Conservation (phyloP, 106 monocot species). For the Posidonia australis region DNA sequence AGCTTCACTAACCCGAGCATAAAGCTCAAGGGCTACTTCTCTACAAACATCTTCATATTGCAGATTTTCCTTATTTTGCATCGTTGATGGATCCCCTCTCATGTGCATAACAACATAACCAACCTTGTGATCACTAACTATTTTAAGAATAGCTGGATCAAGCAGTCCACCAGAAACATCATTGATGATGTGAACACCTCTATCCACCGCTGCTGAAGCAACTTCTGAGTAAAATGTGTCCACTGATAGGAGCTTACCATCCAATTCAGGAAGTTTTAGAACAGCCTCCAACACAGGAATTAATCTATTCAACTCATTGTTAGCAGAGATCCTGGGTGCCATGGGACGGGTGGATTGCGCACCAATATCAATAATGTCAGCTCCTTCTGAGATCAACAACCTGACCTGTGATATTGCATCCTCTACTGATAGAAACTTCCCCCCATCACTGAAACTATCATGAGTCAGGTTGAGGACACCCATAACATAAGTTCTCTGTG, state of each 20-base stretch:
- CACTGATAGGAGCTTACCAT: slow-evolving; percentile 69
- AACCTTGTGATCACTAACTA: slow-evolving; percentile 48
- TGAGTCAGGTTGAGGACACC: slow-evolving; percentile 86
- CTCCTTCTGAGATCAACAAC: slow-evolving; percentile 63
- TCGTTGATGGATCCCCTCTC: slow-evolving; percentile 89
- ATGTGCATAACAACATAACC: slow-evolving; percentile 79
- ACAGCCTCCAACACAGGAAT: slow-evolving; percentile 71
- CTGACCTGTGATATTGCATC: slow-evolving; percentile 54
- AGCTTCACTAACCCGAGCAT: slow-evolving; percentile 40
- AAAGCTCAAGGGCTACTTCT: slow-evolving; percentile 59
- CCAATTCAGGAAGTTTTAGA: slow-evolving; percentile 47
- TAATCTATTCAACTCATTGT: slow-evolving; percentile 63
- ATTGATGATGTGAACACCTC: slow-evolving; percentile 79
- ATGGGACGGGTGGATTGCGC: slow-evolving; percentile 85
- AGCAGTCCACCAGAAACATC: slow-evolving; percentile 82
- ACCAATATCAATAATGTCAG: slow-evolving; percentile 86
- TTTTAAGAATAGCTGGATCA: slow-evolving; percentile 49
- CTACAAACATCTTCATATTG: slow-evolving; percentile 61
- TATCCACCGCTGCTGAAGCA: slow-evolving; percentile 63
- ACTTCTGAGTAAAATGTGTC: slow-evolving; percentile 88
- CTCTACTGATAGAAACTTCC: slow-evolving; percentile 47
- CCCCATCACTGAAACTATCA: slow-evolving; percentile 95
- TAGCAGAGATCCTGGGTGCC: slow-evolving; percentile 43
- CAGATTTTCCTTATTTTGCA: slow-evolving; percentile 59
- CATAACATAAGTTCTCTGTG: slow-evolving; percentile 74